Evolutionary conservation across 169 alveolate genomes (phyloP).

Genomic region (Plasmodium adleri): DNA sequence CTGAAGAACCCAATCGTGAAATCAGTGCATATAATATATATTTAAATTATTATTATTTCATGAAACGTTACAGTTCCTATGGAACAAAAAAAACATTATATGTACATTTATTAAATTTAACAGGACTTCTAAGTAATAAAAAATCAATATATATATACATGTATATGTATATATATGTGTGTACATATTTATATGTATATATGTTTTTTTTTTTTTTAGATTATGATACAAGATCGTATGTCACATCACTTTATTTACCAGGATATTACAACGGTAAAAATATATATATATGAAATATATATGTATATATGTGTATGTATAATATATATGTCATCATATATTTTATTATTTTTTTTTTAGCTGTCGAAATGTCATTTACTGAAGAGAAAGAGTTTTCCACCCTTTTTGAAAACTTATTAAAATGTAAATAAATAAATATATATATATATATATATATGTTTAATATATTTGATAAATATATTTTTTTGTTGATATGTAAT

Average conservation of each 20-base stretch:
- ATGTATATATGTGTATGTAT: neutral
- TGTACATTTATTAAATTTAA: slow-evolving; percentile 32
- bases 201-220: slow-evolving; percentile 8
- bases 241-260: slow-evolving; percentile 29
- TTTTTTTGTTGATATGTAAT: too few relatives aligned
- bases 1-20: too few relatives aligned
- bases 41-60: slow-evolving; percentile 22
- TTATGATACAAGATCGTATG: slow-evolving; percentile 24
- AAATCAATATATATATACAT: too few relatives aligned
- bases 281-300: neutral
- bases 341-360: slow-evolving; percentile 12
- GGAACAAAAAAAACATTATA: slow-evolving; percentile 18
- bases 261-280: slow-evolving; percentile 41
- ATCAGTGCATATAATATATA: too few relatives aligned
- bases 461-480: too few relatives aligned
- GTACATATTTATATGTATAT: neutral
- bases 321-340: neutral
- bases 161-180: neutral
- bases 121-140: slow-evolving; percentile 43
- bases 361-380: slow-evolving; percentile 24
- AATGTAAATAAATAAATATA: slow-evolving; percentile 25
- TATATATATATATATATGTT: too few relatives aligned
- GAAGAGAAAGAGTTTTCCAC: neutral
- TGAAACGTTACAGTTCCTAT: slow-evolving; percentile 12
- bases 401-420: slow-evolving; percentile 7